These are phyloP conservation scores for Dichotomopilus funicola DNA, from an alignment of 2,329 filamentous ascomycete species.

Conservation along the genomic window DNA sequence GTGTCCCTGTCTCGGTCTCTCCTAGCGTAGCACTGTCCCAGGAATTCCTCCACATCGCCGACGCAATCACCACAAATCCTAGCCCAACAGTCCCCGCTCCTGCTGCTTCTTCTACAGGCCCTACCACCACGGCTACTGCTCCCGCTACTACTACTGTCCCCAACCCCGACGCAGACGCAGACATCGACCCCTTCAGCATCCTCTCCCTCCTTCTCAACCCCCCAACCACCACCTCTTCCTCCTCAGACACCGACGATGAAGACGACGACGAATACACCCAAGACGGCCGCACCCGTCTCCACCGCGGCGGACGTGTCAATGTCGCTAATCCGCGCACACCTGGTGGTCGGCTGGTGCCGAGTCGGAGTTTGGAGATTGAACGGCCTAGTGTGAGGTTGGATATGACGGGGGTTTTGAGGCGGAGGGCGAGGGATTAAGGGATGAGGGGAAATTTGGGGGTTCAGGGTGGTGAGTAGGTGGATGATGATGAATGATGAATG, in stretches of 20 bases:
- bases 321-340: slow-evolving; percentile 52
- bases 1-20: no score
- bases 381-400: slow-evolving; percentile 35
- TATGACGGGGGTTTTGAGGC: slow-evolving; percentile 27
- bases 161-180: background rate
- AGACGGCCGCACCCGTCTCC: slow-evolving; percentile 29
- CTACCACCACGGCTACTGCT: background rate
- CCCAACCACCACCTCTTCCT: slow-evolving; percentile 14
- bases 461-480: background rate
- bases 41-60: no score
- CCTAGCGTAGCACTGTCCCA: no score
- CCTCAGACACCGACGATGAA: slow-evolving; percentile 34
- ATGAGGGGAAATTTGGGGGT: background rate
- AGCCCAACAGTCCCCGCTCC: no score
- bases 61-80: no score
- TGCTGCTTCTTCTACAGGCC: no score
- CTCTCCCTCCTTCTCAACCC: background rate
- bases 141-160: background rate
- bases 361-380: slow-evolving; percentile 50
- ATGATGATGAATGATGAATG: background rate
- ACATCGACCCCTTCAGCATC: background rate
- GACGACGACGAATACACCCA: slow-evolving; percentile 10
- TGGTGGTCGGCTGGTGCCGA: slow-evolving; percentile 46
- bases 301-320: slow-evolving; percentile 50
- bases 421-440: slow-evolving; percentile 4